Percentiles rank a stretch among this genome's conserved stretches.
Evolutionary conservation across 257 asterid genomes (phyloP).

Genomic region (Penstemon barbatus): DNA sequence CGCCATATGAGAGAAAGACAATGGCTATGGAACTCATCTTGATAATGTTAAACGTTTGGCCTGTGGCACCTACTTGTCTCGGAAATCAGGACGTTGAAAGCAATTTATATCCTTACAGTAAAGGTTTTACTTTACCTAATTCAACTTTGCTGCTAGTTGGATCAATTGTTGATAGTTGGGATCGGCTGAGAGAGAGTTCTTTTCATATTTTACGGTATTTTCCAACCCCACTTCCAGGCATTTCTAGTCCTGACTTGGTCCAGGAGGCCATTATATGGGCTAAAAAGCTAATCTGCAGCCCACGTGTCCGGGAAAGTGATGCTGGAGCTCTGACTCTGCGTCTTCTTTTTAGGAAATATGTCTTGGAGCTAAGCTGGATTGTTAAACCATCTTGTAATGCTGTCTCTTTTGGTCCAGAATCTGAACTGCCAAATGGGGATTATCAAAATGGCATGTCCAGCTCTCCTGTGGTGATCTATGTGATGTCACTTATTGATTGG

Average conservation of each 20-base stretch:
- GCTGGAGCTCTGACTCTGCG: conserved; percentile 96
- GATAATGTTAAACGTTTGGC: conserved; percentile 81
- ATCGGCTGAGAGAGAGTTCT: conserved; percentile 76
- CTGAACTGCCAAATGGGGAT: conserved; percentile 40
- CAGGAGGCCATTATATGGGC: conserved; percentile 75
- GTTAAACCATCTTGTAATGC: conserved; percentile 51
- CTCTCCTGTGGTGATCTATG: conserved; percentile 61
- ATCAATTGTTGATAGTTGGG: conserved; percentile 97
- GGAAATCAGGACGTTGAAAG: conserved; percentile 42
- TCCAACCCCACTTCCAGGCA: conserved; percentile 94
- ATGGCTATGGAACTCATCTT: conserved; percentile 89
- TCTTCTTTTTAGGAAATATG: conserved; percentile 87
- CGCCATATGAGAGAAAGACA: conserved; percentile 95
- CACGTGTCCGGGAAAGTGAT: conserved; percentile 98
- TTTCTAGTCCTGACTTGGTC: conserved; percentile 54
- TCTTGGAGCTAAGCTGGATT: conserved; percentile 73
- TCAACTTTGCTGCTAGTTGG: conserved; percentile 86
- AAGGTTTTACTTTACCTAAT: conserved; percentile 63
- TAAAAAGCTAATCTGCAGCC: conserved; percentile 82
- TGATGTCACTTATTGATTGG: conserved; percentile 84
- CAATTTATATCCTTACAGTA: conserved; percentile 61
- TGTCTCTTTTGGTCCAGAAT: conserved; percentile 40
- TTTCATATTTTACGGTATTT: conserved; percentile 71
- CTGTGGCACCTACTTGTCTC: conserved; percentile 43
- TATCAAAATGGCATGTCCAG: conserved; percentile 28